Percentiles rank a stretch among this genome's conserved stretches.
These are phyloP conservation scores for Suhomyces atakaporum DNA, from an alignment of 1,139 yeast genomes.

Conservation along the genomic window DNA sequence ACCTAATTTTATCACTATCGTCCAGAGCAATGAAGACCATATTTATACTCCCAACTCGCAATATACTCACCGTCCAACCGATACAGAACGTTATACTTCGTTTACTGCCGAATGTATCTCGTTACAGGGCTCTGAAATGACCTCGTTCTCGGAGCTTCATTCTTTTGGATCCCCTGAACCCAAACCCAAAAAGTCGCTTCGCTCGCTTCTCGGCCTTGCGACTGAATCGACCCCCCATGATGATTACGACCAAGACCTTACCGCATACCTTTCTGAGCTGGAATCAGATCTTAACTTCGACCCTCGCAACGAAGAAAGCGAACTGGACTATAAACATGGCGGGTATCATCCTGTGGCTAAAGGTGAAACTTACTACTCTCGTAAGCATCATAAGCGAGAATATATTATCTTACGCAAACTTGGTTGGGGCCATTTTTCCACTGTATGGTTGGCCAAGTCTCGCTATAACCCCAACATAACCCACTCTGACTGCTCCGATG, in stretches of 20 bases:
- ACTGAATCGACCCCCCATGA: constrained; percentile 3
- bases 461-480: constrained; percentile 13
- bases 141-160: constrained; percentile 20
- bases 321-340: constrained; percentile 72
- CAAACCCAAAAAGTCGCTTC: constrained; percentile 4
- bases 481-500: constrained; percentile 1
- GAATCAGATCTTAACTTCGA: constrained; percentile 31
- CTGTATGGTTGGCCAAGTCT: constrained; percentile 78
- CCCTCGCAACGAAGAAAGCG: constrained; percentile 64
- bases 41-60: constrained; percentile 8
- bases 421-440: constrained; percentile 92
- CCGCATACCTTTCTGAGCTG: constrained; percentile 22
- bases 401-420: constrained; percentile 74
- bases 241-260: constrained; percentile 13
- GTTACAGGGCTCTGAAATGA: constrained; percentile 45
- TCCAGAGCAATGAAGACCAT: constrained; percentile 14
- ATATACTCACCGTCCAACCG: too few relatives aligned
- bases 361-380: constrained; percentile 68
- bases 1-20: constrained; percentile 18
- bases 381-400: constrained; percentile 26
- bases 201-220: constrained; percentile 9
- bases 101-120: constrained; percentile 44
- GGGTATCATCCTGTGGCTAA: constrained; percentile 86
- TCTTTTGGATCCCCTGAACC: constrained; percentile 7
- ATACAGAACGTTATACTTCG: constrained; percentile 28